Conservation (phyloP, 345 rosid species). For the Aurinia saxatilis region DNA sequence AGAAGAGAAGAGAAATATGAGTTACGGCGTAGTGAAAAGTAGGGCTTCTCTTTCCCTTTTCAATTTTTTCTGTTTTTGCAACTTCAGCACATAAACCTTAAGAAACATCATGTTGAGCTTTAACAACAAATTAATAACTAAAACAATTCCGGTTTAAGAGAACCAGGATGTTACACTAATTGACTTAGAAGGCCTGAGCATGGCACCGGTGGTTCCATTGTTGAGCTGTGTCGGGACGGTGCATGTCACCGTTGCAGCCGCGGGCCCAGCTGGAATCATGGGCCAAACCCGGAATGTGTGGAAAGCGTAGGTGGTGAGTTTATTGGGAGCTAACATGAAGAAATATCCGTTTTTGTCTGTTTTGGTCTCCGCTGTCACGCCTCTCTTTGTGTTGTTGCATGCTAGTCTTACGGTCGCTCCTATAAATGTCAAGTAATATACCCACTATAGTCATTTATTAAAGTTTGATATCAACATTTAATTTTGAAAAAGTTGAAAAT, state of each 20-base stretch:
- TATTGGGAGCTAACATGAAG: conserved; percentile 53
- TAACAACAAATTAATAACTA: too few species aligned
- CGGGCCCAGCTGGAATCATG: conserved; percentile 30
- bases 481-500: background rate
- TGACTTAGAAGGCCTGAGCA: conserved; percentile 41
- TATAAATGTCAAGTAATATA: conserved; percentile 10
- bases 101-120: too few species aligned
- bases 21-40: too few species aligned
- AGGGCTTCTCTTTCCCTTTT: too few species aligned
- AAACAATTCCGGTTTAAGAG: too few species aligned
- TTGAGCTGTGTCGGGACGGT: conserved; percentile 42
- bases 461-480: background rate
- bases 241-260: conserved; percentile 27
- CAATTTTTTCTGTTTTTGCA: too few species aligned
- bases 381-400: conserved; percentile 62
- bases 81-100: too few species aligned
- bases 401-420: conserved; percentile 61
- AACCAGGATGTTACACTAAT: too few species aligned
- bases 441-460: background rate
- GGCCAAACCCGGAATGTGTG: conserved; percentile 63
- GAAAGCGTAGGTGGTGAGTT: conserved; percentile 58
- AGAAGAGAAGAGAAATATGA: too few species aligned
- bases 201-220: conserved; percentile 47
- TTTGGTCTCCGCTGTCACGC: conserved; percentile 22
- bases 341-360: conserved; percentile 89